Evolutionary conservation across 352 stramenopile genomes (phyloP).

Genomic region (Plasmopara viticola): DNA sequence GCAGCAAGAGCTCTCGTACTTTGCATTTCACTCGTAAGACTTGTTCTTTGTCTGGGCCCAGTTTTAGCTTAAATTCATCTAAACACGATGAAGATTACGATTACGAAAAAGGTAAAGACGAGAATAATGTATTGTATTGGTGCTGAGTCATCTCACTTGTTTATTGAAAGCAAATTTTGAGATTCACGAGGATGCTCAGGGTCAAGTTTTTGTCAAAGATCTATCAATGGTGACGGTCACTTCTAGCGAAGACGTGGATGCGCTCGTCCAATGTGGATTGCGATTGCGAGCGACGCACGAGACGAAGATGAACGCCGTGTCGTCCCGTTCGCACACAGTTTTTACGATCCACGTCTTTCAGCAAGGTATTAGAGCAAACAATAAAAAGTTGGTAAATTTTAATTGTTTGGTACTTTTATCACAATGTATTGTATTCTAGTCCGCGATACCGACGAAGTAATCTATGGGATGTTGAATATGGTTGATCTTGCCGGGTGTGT

Average conservation of each 20-base stretch:
- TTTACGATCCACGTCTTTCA: slow-evolving; percentile 86
- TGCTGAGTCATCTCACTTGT: neutral
- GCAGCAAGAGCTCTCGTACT: too few species aligned
- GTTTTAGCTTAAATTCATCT: slow-evolving; percentile 50
- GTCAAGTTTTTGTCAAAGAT: slow-evolving; percentile 91
- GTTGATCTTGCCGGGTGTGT: slow-evolving; percentile 64
- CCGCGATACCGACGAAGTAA: slow-evolving; percentile 63
- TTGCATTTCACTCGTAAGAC: neutral
- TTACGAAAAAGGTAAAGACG: slow-evolving; percentile 66
- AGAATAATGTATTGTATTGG: too few species aligned
- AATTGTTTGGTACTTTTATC: neutral
- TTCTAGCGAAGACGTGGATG: slow-evolving; percentile 75
- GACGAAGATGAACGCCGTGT: slow-evolving; percentile 91
- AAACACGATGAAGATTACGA: slow-evolving; percentile 68
- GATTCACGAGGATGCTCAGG: slow-evolving; percentile 90
- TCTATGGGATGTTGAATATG: slow-evolving; percentile 84
- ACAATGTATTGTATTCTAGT: slow-evolving; percentile 21
- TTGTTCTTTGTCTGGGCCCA: slow-evolving; percentile 11
- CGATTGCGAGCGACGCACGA: slow-evolving; percentile 86
- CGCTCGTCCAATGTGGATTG: slow-evolving; percentile 81
- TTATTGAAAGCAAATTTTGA: slow-evolving; percentile 70
- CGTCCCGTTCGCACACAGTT: slow-evolving; percentile 83
- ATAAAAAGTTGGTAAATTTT: neutral
- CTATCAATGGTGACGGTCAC: slow-evolving; percentile 88
- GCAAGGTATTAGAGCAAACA: slow-evolving; percentile 51